Percentiles rank a stretch among this genome's conserved stretches.
These are phyloP conservation scores for Shiraia sp. DNA, from an alignment of 2,329 filamentous ascomycete genomes.

Conservation along the genomic window DNA sequence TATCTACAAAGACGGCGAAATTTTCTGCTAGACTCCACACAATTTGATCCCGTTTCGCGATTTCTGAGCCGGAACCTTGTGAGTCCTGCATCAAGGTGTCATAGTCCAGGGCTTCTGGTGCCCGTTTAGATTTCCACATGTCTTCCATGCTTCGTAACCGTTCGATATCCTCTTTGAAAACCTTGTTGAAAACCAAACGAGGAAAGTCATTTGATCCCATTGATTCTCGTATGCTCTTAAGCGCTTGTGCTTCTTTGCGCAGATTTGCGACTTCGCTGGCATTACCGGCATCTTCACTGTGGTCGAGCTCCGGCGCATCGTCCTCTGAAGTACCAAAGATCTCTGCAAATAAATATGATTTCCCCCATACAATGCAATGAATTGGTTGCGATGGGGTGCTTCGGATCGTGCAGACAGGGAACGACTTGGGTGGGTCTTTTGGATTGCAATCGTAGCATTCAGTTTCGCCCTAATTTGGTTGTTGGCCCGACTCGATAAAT, in stretches of 20 bases:
- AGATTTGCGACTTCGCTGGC: constrained; percentile 86
- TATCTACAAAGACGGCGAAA: constrained; percentile 82
- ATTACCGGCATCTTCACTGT: constrained; percentile 80
- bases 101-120: constrained; percentile 75
- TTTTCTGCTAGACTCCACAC: constrained; percentile 85
- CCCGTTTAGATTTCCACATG: constrained; percentile 87
- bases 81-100: constrained; percentile 61
- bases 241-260: constrained; percentile 77
- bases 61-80: constrained; percentile 54
- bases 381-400: constrained; percentile 96
- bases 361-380: constrained; percentile 98
- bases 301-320: constrained; percentile 76
- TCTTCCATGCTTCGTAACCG: constrained; percentile 85
- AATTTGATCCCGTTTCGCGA: constrained; percentile 70
- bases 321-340: constrained; percentile 93
- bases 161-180: constrained; percentile 83
- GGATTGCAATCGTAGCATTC: constrained; percentile 95
- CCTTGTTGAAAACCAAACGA: constrained; percentile 85
- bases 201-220: constrained; percentile 80
- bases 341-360: constrained; percentile 94
- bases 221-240: constrained; percentile 80
- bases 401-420: constrained; percentile 95
- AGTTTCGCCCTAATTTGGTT: constrained; percentile 64
- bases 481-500: constrained; percentile 2
- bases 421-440: constrained; percentile 89